These are phyloP conservation scores for Picea sitchensis DNA, from an alignment of 75 land plant species.

Conservation along the genomic window DNA sequence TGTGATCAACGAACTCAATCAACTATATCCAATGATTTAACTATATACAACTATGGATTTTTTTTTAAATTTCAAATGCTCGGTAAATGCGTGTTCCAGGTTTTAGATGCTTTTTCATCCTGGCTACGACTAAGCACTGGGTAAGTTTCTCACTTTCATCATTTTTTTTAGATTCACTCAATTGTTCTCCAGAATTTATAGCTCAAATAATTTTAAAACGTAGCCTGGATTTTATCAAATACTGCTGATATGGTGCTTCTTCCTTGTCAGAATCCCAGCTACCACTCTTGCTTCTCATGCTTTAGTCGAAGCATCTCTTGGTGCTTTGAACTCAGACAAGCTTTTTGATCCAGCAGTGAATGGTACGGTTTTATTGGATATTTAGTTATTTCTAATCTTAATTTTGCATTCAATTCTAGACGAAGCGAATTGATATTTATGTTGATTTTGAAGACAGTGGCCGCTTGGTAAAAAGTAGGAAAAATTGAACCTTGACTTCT, in stretches of 20 bases:
- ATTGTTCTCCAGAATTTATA: too few species aligned
- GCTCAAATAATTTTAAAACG: not conserved
- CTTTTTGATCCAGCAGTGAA: conserved; percentile 87
- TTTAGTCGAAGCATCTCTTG: conserved; percentile 72
- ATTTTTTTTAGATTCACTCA: not conserved
- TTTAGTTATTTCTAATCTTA: too few species aligned
- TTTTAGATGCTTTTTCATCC: conserved; percentile 86
- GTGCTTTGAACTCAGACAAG: conserved; percentile 63
- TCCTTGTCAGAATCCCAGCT: conserved; percentile 34
- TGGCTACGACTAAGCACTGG: conserved; percentile 86
- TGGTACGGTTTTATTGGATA: conserved; percentile 45
- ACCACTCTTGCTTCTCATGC: conserved; percentile 83
- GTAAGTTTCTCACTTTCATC: conserved; percentile 29
- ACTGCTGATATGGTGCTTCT: not conserved
- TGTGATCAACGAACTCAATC: too few species aligned
- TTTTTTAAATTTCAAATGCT: not conserved
- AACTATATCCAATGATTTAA: too few species aligned
- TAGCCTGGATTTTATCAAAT: not conserved
- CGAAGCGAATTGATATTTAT: too few species aligned
- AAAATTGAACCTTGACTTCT: too few species aligned
- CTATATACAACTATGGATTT: too few species aligned
- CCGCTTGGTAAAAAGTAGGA: too few species aligned
- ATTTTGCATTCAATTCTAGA: too few species aligned
- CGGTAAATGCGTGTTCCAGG: not conserved
- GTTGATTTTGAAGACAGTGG: too few species aligned